phyloP scores from a whole-genome alignment of 768 basidiomycete species.

The Lyophyllum semitale region DNA sequence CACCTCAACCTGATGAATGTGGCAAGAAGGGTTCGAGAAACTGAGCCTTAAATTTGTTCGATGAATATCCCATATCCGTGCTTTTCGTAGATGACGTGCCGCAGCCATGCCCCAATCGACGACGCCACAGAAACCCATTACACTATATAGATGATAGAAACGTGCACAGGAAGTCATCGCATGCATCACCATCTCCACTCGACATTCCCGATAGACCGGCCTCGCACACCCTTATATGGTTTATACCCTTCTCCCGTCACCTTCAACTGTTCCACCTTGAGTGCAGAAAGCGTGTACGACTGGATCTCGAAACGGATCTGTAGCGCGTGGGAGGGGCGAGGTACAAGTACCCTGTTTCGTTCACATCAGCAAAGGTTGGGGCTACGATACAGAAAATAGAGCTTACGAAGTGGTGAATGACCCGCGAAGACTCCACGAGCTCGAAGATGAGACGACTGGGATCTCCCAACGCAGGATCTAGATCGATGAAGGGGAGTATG shows the following conservation, averaged over 20 bases:
- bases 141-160: too few relatives aligned
- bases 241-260: slow-evolving; percentile 81
- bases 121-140: too few relatives aligned
- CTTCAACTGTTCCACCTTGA: slow-evolving; percentile 86
- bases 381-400: neutral
- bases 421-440: slow-evolving; percentile 73
- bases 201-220: slow-evolving; percentile 62
- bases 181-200: slow-evolving; percentile 65
- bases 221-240: slow-evolving; percentile 89
- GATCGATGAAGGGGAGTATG: neutral
- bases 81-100: too few relatives aligned
- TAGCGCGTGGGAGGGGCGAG: slow-evolving; percentile 75
- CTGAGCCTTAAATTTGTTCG: too few relatives aligned
- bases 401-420: slow-evolving; percentile 48
- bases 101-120: too few relatives aligned
- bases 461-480: slow-evolving; percentile 84
- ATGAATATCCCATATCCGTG: too few relatives aligned
- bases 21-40: too few relatives aligned
- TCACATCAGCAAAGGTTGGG: neutral
- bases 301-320: slow-evolving; percentile 73
- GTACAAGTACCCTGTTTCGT: slow-evolving; percentile 33
- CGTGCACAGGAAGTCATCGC: too few relatives aligned
- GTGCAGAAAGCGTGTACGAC: slow-evolving; percentile 71
- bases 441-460: slow-evolving; percentile 63
- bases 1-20: too few relatives aligned